Percentiles rank a stretch among this genome's conserved stretches.
These are phyloP conservation scores for Kodamaea restingae DNA, from an alignment of 805 yeast genomes.

Conservation along the genomic window DNA sequence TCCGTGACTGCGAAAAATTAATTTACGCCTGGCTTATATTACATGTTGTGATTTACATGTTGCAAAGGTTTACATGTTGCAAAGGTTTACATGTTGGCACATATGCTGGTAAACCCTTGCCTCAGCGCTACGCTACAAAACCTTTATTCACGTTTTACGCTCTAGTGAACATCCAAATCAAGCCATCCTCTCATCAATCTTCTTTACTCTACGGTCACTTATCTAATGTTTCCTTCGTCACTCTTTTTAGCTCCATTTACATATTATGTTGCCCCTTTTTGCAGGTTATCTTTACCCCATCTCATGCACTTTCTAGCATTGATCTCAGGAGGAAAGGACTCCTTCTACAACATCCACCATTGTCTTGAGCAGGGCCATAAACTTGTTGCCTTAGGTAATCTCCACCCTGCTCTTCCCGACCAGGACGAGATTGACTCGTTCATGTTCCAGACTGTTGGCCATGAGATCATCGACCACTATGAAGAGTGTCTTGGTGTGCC, in stretches of 20 bases:
- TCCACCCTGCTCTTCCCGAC: constrained; percentile 53
- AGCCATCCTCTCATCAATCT: too few species aligned
- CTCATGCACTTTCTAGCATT: constrained; percentile 87
- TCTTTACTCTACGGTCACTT: too few species aligned
- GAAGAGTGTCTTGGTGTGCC: constrained; percentile 75
- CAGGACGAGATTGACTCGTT: constrained; percentile 80
- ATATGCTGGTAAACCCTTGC: too few species aligned
- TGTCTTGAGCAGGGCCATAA: constrained; percentile 85
- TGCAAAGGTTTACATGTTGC: too few species aligned
- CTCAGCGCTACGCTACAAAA: too few species aligned
- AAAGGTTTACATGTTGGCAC: too few species aligned
- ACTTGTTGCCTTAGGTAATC: constrained; percentile 77
- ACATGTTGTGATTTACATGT: neutral
- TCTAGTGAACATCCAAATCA: too few species aligned
- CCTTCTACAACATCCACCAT: constrained; percentile 84
- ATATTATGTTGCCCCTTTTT: too few species aligned
- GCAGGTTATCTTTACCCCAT: neutral
- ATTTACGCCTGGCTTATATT: neutral
- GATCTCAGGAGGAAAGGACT: constrained; percentile 95
- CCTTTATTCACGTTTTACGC: too few species aligned
- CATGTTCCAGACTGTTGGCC: constrained; percentile 98
- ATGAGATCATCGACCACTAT: constrained; percentile 64
- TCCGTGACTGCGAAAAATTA: constrained; percentile 5
- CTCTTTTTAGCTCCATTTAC: too few species aligned
- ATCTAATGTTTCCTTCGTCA: too few species aligned